Conservation (phyloP, 208 protist species). For the Trypanosomatidae sp. region DNA sequence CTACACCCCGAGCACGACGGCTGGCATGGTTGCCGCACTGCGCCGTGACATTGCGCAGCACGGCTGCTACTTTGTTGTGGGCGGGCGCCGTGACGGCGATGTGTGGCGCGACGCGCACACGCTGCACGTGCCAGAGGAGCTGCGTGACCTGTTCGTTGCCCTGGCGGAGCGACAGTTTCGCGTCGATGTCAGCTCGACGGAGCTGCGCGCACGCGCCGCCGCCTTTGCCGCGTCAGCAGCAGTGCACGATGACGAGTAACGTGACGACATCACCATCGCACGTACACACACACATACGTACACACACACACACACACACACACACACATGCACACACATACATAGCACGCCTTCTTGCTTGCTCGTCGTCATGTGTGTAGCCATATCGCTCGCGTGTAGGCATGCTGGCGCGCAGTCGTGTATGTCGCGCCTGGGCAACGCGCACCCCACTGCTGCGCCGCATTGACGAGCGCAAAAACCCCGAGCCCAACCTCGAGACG, state of each 20-base stretch:
- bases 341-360: background rate
- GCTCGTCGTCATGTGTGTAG: constrained; percentile 4
- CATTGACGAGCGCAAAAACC: constrained; percentile 40
- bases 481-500: constrained; percentile 53
- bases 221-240: background rate
- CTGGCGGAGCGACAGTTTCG: constrained; percentile 29
- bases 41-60: constrained; percentile 8
- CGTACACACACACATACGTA: no score
- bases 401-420: background rate
- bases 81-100: constrained; percentile 9
- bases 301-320: no score
- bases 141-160: constrained; percentile 31
- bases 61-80: constrained; percentile 34
- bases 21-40: constrained; percentile 13
- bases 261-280: no score
- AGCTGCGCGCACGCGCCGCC: constrained; percentile 14
- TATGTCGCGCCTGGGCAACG: constrained; percentile 19
- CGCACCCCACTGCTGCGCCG: constrained; percentile 17
- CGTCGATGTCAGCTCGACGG: constrained; percentile 68
- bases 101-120: background rate
- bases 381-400: constrained; percentile 3
- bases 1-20: constrained; percentile 22
- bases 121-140: constrained; percentile 14
- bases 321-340: no score
- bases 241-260: no score